Base-by-base conservation (phyloP, 2,329 filamentous ascomycete genomes). In the Helotiales sp. region DNA sequence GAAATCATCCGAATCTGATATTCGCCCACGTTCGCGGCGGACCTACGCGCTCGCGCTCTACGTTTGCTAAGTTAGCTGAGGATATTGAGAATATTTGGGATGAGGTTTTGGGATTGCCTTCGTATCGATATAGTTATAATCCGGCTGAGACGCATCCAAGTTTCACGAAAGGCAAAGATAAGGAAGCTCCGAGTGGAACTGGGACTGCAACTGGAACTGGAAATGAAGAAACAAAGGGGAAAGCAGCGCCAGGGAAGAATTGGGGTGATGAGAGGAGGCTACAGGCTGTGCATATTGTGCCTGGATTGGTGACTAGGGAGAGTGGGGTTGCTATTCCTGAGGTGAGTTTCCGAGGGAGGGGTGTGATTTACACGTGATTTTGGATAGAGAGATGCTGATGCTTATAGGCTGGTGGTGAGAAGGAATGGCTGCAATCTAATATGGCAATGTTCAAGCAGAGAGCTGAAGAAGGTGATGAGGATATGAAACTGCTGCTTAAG, bases 301-400 rank as follows among this genome's bases (percentile, higher is more conserved):
- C 60, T 12, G 58, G 60, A 2, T 52, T 63, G 12, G 33, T 54
- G 6, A 58, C 54, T 30, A 58, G 60, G 19, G 60, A 63, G 40
- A 42, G 36, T 17, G 60, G 58, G 1, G 49, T 60, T 19, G 30
- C 30, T 1, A 50, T 60, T 44, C 60, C 60, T 25, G 25, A 34
- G 49, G 60, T 60, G 22, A 53, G 60, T 54, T 38, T 27, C 1
- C 46, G n/a, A n/a, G n/a, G n/a, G n/a, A n/a, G n/a, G n/a, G n/a
- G 13, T 19, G 44, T 48, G 19, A 22, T 17, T 15, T 52, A 38
- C 27, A 56, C 12, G 38, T 17, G 36, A 40, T 2, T 31, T 4
- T 15, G 2, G 29, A 31, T 10, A 13, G 12, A 19, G 15, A 2
- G 13, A 19, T 25, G 25, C 29, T 57, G 24, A 57, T 46, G 8